Evolutionary conservation across 257 asterid genomes (phyloP).

Genomic region (Coffea canephora): DNA sequence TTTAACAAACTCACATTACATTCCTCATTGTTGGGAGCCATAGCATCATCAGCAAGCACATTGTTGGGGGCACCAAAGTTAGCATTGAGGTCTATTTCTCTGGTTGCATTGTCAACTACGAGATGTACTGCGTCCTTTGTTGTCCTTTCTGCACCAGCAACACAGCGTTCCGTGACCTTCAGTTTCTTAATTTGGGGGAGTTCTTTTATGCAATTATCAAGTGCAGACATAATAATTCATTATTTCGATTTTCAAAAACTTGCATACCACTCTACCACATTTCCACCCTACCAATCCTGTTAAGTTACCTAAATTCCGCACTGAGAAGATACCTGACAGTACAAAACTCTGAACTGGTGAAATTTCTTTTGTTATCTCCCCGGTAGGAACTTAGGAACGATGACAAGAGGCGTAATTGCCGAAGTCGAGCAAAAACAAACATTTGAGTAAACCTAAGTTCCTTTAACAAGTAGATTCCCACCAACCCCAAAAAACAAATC

Average conservation of each 20-base stretch:
- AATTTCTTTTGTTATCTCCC: too few relatives aligned
- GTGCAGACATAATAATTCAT: not conserved
- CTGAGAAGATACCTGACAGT: not conserved
- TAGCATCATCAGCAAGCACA: conserved; percentile 23
- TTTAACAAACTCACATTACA: conserved; percentile 21
- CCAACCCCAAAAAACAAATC: not conserved
- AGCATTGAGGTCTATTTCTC: conserved; percentile 56
- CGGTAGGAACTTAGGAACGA: not conserved
- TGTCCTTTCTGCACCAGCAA: conserved; percentile 46
- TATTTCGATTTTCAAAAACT: not conserved
- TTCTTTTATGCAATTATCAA: not conserved
- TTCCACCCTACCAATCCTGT: not conserved
- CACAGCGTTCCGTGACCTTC: conserved; percentile 12
- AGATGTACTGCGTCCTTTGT: conserved; percentile 17
- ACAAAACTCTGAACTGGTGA: not conserved
- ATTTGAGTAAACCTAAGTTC: not conserved
- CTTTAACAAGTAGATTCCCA: not conserved
- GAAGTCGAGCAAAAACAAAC: not conserved
- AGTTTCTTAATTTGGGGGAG: not conserved
- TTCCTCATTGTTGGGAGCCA: conserved; percentile 29
- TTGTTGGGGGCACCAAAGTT: conserved; percentile 30
- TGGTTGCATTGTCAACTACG: conserved; percentile 25
- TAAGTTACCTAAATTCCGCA: not conserved
- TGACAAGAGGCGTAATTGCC: not conserved
- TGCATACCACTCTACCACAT: not conserved